phyloP scores from a whole-genome alignment of 2,329 filamentous ascomycete species.

The Penicillium paneum region DNA sequence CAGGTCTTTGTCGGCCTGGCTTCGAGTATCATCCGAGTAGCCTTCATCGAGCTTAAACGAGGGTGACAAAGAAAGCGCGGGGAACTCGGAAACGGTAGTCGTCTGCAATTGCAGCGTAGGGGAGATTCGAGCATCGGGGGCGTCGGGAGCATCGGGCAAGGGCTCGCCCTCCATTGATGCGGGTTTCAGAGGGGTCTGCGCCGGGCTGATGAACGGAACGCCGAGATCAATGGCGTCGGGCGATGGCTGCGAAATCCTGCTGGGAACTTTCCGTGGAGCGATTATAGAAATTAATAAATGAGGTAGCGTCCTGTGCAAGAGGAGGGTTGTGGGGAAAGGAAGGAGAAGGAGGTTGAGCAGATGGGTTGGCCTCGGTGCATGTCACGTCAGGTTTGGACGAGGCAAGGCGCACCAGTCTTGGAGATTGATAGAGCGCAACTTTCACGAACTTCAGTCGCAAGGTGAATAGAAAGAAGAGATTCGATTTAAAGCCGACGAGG shows the following conservation, averaged over 20 bases:
- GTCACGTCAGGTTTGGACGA: conserved; percentile 22
- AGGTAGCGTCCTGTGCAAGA: background rate
- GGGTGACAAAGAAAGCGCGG: conserved; percentile 30
- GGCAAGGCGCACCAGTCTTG: conserved; percentile 14
- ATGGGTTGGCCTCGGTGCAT: conserved; percentile 12
- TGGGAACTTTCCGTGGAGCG: background rate
- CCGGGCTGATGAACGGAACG: conserved; percentile 1
- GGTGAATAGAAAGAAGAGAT: background rate
- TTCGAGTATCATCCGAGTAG: conserved; percentile 72
- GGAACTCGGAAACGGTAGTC: conserved; percentile 27
- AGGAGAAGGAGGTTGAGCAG: conserved; percentile 6
- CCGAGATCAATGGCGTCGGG: conserved; percentile 2
- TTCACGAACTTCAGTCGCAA: background rate
- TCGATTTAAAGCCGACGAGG: background rate
- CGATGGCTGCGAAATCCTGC: background rate
- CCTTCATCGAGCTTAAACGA: conserved; percentile 72
- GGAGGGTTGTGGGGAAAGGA: background rate
- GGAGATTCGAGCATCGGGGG: conserved; percentile 21
- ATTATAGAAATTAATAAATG: background rate
- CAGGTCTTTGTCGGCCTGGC: conserved; percentile 42
- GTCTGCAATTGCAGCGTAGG: conserved; percentile 26
- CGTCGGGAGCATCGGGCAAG: conserved; percentile 16
- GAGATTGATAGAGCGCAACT: conserved; percentile 13
- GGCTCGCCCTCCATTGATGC: conserved; percentile 33
- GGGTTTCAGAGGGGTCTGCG: conserved; percentile 2